Base-by-base conservation (phyloP, 768 basidiomycete genomes). In the Suillus hirtellus region DNA sequence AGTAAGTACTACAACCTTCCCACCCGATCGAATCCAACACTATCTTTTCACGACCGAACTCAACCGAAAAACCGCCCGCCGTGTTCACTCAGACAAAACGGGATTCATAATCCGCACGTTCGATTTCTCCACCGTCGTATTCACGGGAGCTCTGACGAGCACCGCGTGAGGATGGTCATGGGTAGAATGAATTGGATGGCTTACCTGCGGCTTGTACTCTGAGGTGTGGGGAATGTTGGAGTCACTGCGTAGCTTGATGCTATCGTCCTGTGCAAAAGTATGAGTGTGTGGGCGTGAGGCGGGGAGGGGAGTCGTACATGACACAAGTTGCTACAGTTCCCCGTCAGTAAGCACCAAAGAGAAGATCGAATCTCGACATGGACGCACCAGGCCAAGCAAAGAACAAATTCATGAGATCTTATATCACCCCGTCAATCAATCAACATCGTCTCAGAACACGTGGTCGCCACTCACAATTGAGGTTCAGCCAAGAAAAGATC, bases 401-500 rank as follows among this genome's bases (percentile, higher is more conserved):
- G 24, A 56, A 38, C 2, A 38, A 14, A 15, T 56, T 38, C 54
- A 24, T 38, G 12, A 38, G 0, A 17, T 56, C 54, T 56, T 55
- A 3, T 21, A 47, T 11, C 44, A 47, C 6, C 19, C 21, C 47
- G 4, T 55, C 19, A 21, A n/a, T 21, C 53, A 54, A n/a, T n/a
- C 14, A 24, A 56, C 50, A 52, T 4, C 15, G 17, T 5, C 17
- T 52, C 11, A 3, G 15, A 10, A 52, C 21, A 59, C 27, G 17
- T 40, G 43, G 49, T 17, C 8, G 10, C 21, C 12, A 34, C 59
- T 60, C 46, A 60, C 59, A 43, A 31, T 60, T 56, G 0, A 55
- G 15, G 5, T 60, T 56, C 27, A 60, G 10, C 42, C 47, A 56
- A 8, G 27, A 55, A 24, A 60, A 54, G 27, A 60, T 19, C 59